Evolutionary conservation across 1,284 basidiomycete genomes (phyloP), one percentile per base, ranked within the genome.

Genomic region (Cystobasidiaceae sp.): DNA sequence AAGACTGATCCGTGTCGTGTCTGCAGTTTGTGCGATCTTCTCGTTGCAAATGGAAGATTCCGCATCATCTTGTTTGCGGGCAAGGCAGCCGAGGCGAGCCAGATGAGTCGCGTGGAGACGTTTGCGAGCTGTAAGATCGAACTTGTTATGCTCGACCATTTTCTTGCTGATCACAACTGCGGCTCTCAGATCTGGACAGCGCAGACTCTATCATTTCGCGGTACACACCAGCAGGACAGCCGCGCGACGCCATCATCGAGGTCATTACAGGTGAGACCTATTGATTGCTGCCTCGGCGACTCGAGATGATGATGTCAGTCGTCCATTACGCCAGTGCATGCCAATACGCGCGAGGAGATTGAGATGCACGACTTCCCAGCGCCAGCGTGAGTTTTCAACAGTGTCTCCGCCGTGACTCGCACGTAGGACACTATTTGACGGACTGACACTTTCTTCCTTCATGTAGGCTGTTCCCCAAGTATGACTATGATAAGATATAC

Each of bases 21-120:
- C 30, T 37, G 25, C 33, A 66, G 63, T 21, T 23, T 66, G 19
- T n/a, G 63, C 32, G 63, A 66, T 44, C 56, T 66, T 11, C 55
- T 66, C 1, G 28, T 57, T 2, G 63, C 65, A 46, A 68, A 69
- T 8, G 68, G 71, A 11, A 64, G 67, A 8, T 72, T 69, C 59
- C 55, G 66, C 2, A 5, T 74, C 9, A 58, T 75, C 25, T 43
- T 75, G 28, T 75, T 75, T 45, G 66, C 72, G 1, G 74, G 74
- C 11, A 71, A 74, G 39, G 66, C 74, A 25, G 48, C 61, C 15
- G 49, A 71, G 28, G 27, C 57, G 23, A 50, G 34, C 37, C 61
- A 63, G 23, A 72, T 68, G 70, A 55, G 58, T 0, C 65, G 70
- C 0, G 55, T 73, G 5, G 17, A 66, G 32, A 57, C 56, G 9